Percentiles rank a stretch among this genome's conserved stretches.
phyloP scores from a whole-genome alignment of 2,329 filamentous ascomycete genomes.

The Ophiostoma sp. region DNA sequence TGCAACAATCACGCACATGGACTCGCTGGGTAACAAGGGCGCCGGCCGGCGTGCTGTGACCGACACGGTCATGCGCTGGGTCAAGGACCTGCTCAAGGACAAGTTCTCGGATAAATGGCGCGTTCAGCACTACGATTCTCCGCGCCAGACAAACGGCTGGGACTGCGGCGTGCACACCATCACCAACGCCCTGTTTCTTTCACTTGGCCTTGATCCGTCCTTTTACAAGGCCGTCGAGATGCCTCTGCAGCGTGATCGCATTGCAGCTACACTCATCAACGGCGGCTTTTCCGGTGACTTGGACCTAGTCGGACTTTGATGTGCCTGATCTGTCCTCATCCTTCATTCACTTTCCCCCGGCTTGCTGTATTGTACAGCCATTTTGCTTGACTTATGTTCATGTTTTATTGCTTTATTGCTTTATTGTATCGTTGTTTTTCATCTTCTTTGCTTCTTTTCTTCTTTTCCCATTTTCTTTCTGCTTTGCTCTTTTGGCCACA shows the following conservation, averaged over 20 bases:
- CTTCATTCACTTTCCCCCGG: not conserved
- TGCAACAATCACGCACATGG: slow-evolving; percentile 65
- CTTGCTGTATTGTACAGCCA: not conserved
- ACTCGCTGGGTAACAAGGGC: slow-evolving; percentile 58
- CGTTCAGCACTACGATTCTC: slow-evolving; percentile 50
- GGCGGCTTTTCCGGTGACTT: slow-evolving; percentile 66
- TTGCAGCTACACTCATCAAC: slow-evolving; percentile 67
- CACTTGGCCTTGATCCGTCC: slow-evolving; percentile 55
- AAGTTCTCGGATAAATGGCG: slow-evolving; percentile 58
- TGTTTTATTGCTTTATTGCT: not conserved
- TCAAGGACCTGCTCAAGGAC: slow-evolving; percentile 58
- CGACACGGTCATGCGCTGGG: slow-evolving; percentile 52
- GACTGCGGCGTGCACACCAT: slow-evolving; percentile 80
- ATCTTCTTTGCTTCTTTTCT: slow-evolving; percentile 5
- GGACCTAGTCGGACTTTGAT: slow-evolving; percentile 44
- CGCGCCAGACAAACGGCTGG: slow-evolving; percentile 63
- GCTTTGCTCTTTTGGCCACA: slow-evolving; percentile 3
- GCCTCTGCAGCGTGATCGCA: slow-evolving; percentile 58
- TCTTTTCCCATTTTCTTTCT: slow-evolving; percentile 3
- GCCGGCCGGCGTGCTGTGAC: slow-evolving; percentile 42
- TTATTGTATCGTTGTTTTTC: not conserved
- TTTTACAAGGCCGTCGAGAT: slow-evolving; percentile 56
- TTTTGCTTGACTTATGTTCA: not conserved
- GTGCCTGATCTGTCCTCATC: not conserved
- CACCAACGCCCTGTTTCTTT: slow-evolving; percentile 67